These are phyloP conservation scores for Allium cepa DNA, from an alignment of 106 monocot species.

Conservation along the genomic window DNA sequence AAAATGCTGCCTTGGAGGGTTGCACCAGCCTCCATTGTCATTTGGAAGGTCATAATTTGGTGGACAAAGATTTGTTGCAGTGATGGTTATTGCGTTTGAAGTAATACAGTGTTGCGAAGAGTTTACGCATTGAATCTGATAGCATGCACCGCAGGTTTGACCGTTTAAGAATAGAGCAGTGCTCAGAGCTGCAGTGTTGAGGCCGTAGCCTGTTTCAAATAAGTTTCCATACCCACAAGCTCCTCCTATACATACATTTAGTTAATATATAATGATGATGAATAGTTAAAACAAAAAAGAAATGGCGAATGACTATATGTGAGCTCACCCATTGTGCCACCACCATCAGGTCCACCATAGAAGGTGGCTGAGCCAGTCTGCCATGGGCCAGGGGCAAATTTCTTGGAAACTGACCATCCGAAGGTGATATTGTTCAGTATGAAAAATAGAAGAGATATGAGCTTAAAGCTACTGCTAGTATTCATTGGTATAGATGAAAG, in stretches of 20 bases:
- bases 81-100: neutral
- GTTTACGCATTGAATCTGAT: neutral
- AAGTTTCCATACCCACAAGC: constrained; percentile 14
- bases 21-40: constrained; percentile 8
- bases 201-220: constrained; percentile 8
- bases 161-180: constrained; percentile 11
- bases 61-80: constrained; percentile 13
- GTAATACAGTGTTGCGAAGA: neutral
- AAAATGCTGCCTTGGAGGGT: neutral
- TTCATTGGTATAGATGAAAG: too few relatives aligned
- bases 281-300: neutral
- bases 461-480: too few relatives aligned
- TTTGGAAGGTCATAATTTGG: too few relatives aligned
- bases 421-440: too few relatives aligned
- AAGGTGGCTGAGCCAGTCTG: neutral
- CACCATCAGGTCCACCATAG: neutral
- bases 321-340: constrained; percentile 1
- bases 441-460: too few relatives aligned
- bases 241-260: neutral
- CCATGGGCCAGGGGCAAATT: neutral
- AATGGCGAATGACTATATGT: neutral
- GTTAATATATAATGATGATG: too few relatives aligned
- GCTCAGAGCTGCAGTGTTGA: constrained; percentile 11
- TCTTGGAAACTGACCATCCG: neutral
- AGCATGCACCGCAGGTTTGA: constrained; percentile 7